phyloP scores from a whole-genome alignment of 2,329 filamentous ascomycete genomes.

The Biscogniauxia marginata region DNA sequence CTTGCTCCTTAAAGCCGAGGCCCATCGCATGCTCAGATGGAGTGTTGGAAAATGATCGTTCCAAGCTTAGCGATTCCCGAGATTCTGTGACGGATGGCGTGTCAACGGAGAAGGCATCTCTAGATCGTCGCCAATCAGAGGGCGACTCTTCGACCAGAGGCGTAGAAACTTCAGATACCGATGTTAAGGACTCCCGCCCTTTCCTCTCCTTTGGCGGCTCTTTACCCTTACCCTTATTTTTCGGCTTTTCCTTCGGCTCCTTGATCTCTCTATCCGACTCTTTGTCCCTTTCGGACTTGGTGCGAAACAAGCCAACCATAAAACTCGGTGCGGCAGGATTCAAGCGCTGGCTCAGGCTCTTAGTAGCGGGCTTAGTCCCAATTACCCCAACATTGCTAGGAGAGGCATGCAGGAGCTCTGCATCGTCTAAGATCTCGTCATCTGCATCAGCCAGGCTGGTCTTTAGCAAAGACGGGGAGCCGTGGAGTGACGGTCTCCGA shows the following conservation, averaged over 20 bases:
- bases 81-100: constrained; percentile 62
- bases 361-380: constrained; percentile 66
- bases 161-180: constrained; percentile 38
- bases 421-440: constrained; percentile 62
- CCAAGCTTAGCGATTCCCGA: constrained; percentile 56
- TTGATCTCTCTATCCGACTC: constrained; percentile 37
- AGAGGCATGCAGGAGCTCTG: constrained; percentile 52
- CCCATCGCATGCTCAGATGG: constrained; percentile 51
- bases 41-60: constrained; percentile 55
- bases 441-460: constrained; percentile 63
- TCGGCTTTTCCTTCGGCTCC: constrained; percentile 34
- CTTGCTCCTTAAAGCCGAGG: constrained; percentile 46
- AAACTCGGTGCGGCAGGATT: constrained; percentile 92
- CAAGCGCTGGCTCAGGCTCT: constrained; percentile 59
- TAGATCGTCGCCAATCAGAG: constrained; percentile 52
- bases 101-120: constrained; percentile 56
- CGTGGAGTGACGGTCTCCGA: constrained; percentile 77
- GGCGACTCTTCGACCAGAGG: constrained; percentile 49
- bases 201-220: constrained; percentile 42
- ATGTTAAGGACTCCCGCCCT: constrained; percentile 36
- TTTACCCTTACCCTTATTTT: constrained; percentile 41
- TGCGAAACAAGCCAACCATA: constrained; percentile 66
- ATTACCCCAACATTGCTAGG: constrained; percentile 68
- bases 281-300: constrained; percentile 34
- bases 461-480: constrained; percentile 63